Conservation (phyloP, 768 basidiomycete species). For the Cyclocybe aegerita region DNA sequence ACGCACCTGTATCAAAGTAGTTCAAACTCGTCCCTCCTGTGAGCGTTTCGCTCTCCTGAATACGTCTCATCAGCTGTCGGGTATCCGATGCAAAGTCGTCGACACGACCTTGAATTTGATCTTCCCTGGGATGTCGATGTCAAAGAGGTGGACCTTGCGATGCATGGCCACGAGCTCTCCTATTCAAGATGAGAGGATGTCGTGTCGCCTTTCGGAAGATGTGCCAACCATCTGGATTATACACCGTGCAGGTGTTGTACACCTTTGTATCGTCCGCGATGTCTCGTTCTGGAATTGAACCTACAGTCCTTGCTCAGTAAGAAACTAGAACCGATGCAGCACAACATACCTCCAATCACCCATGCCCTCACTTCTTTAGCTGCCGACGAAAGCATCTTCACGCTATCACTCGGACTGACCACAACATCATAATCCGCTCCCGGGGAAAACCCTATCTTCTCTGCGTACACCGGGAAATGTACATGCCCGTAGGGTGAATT, state of each 20-base stretch:
- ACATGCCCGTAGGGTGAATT: slow-evolving; percentile 82
- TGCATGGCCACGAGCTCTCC: slow-evolving; percentile 86
- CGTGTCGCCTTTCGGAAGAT: background rate
- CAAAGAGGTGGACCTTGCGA: slow-evolving; percentile 95
- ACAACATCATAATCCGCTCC: slow-evolving; percentile 58
- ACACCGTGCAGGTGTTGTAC: slow-evolving; percentile 94
- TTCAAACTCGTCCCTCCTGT: slow-evolving; percentile 74
- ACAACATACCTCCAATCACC: slow-evolving; percentile 82
- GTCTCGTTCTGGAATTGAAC: slow-evolving; percentile 91
- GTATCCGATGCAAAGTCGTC: too few relatives aligned
- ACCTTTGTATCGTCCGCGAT: slow-evolving; percentile 51
- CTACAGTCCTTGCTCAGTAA: slow-evolving; percentile 38
- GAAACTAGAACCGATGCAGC: background rate
- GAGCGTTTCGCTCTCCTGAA: slow-evolving; percentile 84
- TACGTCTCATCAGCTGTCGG: slow-evolving; percentile 1
- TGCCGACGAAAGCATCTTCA: slow-evolving; percentile 76
- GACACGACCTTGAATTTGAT: slow-evolving; percentile 77
- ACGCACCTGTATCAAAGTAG: slow-evolving; percentile 83
- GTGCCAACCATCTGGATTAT: slow-evolving; percentile 68
- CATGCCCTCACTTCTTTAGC: slow-evolving; percentile 80
- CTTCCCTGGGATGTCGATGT: slow-evolving; percentile 94
- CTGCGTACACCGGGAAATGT: slow-evolving; percentile 83
- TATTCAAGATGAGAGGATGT: slow-evolving; percentile 24
- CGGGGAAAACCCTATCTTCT: slow-evolving; percentile 64
- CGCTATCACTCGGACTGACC: slow-evolving; percentile 65